These are phyloP conservation scores for Rhizoclosmatium sp. DNA, from an alignment of 192 early-diverging fungal species.

Conservation along the genomic window DNA sequence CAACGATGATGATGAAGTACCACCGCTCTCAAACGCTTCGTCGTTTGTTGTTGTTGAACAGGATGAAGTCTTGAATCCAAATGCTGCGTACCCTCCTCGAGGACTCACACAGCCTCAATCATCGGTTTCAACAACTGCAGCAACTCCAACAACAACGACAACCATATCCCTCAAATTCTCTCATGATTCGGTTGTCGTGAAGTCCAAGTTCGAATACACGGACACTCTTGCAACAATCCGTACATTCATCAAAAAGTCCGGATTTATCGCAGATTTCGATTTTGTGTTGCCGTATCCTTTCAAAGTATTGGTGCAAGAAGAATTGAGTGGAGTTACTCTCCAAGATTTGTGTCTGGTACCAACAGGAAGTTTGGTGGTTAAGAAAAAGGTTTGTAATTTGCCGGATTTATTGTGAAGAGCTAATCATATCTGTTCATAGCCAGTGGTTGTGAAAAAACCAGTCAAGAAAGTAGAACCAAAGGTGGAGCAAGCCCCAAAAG, in stretches of 20 bases:
- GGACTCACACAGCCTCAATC: no score
- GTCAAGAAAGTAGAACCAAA: not conserved
- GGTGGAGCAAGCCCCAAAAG: not conserved
- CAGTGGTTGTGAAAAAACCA: not conserved
- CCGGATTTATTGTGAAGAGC: not conserved
- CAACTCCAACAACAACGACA: not conserved
- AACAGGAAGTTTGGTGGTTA: not conserved
- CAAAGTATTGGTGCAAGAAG: not conserved
- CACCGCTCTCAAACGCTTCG: not conserved
- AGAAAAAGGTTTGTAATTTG: constrained; percentile 3
- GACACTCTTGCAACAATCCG: constrained; percentile 9
- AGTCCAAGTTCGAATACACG: not conserved
- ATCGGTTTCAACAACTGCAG: not conserved
- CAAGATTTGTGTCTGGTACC: not conserved
- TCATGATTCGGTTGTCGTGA: not conserved
- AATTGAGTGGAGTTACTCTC: not conserved
- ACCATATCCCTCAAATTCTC: constrained; percentile 11
- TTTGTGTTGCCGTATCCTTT: constrained; percentile 20
- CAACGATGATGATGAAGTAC: no score
- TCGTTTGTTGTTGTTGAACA: not conserved
- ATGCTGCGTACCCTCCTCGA: no score
- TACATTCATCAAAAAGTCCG: not conserved
- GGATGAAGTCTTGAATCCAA: no score
- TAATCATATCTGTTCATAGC: not conserved
- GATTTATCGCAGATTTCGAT: constrained; percentile 29